Evolutionary conservation across 441 rosid species (phyloP).

Genomic region (Populus hybrid): DNA sequence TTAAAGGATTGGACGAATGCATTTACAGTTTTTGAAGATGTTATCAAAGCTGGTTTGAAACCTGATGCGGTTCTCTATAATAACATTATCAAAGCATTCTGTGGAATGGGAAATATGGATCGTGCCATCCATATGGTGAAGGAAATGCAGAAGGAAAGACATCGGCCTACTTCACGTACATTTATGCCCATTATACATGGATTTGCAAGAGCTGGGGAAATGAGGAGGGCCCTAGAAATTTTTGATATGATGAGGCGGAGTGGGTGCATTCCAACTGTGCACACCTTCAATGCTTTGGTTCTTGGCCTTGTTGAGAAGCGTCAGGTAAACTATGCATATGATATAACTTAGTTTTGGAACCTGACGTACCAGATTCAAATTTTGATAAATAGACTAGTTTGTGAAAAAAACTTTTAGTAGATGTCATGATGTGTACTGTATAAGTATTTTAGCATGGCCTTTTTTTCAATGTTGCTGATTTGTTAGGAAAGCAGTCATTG

Average conservation of each 20-base stretch:
- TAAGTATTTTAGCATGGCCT: neutral
- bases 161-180: conserved; percentile 75
- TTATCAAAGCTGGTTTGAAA: conserved; percentile 64
- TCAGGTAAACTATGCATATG: conserved; percentile 45
- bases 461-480: neutral
- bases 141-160: conserved; percentile 84
- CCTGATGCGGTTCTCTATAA: conserved; percentile 89
- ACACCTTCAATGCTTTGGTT: conserved; percentile 85
- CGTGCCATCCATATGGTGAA: conserved; percentile 80
- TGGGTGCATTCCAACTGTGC: conserved; percentile 93
- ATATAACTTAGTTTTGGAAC: neutral
- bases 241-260: conserved; percentile 90
- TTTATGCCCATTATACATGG: conserved; percentile 90
- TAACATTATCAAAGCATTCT: conserved; percentile 78
- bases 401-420: neutral
- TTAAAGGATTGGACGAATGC: conserved; percentile 97
- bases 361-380: neutral
- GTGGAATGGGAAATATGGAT: conserved; percentile 98
- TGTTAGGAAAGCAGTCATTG: neutral
- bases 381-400: neutral
- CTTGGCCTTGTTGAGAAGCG: conserved; percentile 90
- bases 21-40: conserved; percentile 84
- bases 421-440: neutral
- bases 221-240: conserved; percentile 70
- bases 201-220: conserved; percentile 80